phyloP scores from a whole-genome alignment of 2,329 filamentous ascomycete genomes.

The Hirsutella thompsonii region DNA sequence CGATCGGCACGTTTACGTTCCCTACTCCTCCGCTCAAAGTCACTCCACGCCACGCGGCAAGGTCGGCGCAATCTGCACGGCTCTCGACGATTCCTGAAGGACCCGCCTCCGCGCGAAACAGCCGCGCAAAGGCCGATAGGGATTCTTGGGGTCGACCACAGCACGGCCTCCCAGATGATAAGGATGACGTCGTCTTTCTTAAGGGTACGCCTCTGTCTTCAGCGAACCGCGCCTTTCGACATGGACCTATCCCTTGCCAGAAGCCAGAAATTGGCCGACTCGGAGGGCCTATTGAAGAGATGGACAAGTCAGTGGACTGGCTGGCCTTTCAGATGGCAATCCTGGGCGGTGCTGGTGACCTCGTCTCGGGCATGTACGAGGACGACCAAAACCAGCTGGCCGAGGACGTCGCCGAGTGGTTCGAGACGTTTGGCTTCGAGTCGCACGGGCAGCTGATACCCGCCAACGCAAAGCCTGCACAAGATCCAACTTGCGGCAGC shows the following conservation, averaged over 20 bases:
- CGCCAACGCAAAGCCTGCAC: slow-evolving; percentile 6
- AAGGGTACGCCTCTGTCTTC: slow-evolving; percentile 35
- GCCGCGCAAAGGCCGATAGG: neutral
- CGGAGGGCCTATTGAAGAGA: slow-evolving; percentile 15
- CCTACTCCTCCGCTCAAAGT: slow-evolving; percentile 10
- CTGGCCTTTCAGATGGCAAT: slow-evolving; percentile 55
- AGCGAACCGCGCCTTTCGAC: slow-evolving; percentile 34
- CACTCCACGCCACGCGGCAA: slow-evolving; percentile 6
- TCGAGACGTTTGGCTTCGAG: slow-evolving; percentile 34
- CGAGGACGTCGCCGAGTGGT: slow-evolving; percentile 36
- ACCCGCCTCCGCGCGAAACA: neutral
- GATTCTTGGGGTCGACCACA: neutral
- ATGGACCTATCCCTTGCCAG: slow-evolving; percentile 41
- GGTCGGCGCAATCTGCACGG: slow-evolving; percentile 1
- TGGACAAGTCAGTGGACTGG: slow-evolving; percentile 45
- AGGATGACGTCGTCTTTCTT: slow-evolving; percentile 35
- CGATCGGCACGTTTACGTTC: neutral
- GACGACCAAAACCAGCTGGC: slow-evolving; percentile 26
- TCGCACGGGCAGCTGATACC: slow-evolving; percentile 25
- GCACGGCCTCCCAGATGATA: slow-evolving; percentile 5
- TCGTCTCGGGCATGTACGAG: slow-evolving; percentile 29
- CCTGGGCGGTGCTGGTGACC: slow-evolving; percentile 40
- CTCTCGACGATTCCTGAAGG: slow-evolving; percentile 14
- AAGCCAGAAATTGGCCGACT: slow-evolving; percentile 26
- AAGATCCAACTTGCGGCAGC: slow-evolving; percentile 11